Percentiles rank a stretch among this genome's conserved stretches.
These are phyloP conservation scores for Acrodontium crateriforme DNA, from an alignment of 2,329 filamentous ascomycete genomes.

Conservation along the genomic window DNA sequence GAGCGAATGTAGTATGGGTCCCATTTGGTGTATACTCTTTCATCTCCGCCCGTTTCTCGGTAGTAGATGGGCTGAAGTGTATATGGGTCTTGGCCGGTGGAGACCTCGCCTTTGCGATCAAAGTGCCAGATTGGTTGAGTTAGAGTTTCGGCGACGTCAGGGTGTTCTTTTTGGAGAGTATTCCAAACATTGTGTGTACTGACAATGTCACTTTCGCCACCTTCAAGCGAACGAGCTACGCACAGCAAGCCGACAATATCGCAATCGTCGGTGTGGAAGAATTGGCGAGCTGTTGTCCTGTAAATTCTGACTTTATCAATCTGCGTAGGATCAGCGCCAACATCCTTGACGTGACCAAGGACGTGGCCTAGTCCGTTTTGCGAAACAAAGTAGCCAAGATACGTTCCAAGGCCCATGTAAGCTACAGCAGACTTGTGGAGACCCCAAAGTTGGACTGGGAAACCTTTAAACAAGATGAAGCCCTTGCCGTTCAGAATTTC, in stretches of 20 bases:
- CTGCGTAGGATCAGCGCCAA: constrained; percentile 66
- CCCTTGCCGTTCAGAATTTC: constrained; percentile 74
- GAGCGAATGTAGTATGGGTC: constrained; percentile 80
- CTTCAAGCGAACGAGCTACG: constrained; percentile 61
- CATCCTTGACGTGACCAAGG: constrained; percentile 77
- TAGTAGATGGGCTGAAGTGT: constrained; percentile 46
- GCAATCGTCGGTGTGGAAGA: constrained; percentile 72
- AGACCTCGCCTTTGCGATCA: constrained; percentile 76
- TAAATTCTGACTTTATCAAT: constrained; percentile 86
- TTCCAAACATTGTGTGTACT: constrained; percentile 75
- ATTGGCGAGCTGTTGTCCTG: constrained; percentile 75
- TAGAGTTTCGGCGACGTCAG: constrained; percentile 63
- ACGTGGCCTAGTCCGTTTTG: constrained; percentile 80
- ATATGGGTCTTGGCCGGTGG: constrained; percentile 49
- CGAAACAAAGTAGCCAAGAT: constrained; percentile 76
- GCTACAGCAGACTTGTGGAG: constrained; percentile 67
- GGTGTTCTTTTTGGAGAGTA: constrained; percentile 56
- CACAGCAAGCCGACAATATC: constrained; percentile 78
- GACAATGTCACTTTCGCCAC: constrained; percentile 72
- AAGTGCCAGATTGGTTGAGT: constrained; percentile 80
- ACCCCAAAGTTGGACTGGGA: constrained; percentile 65
- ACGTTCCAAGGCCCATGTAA: constrained; percentile 74
- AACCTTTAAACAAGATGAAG: constrained; percentile 78
- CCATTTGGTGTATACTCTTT: constrained; percentile 69
- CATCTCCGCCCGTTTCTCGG: constrained; percentile 52